Conservation (phyloP, 768 basidiomycete species). For the Tricholoma sp. region DNA sequence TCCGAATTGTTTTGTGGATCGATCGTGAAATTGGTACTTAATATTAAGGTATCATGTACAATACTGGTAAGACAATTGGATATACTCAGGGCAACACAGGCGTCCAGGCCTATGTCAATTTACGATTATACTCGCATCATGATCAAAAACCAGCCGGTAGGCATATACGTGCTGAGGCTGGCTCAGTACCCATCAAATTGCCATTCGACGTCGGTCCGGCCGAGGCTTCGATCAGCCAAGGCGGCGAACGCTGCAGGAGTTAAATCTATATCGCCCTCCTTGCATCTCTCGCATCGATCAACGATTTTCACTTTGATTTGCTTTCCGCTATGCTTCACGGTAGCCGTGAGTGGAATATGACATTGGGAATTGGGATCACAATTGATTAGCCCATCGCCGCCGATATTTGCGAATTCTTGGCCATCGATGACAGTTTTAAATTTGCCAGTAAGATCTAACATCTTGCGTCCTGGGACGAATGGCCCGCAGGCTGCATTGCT, state of each 20-base stretch:
- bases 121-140: background rate
- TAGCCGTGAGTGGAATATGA: slow-evolving; percentile 20
- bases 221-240: slow-evolving; percentile 20
- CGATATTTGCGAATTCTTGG: slow-evolving; percentile 16
- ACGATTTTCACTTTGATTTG: slow-evolving; percentile 34
- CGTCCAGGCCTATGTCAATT: background rate
- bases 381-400: slow-evolving; percentile 25
- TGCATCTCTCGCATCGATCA: slow-evolving; percentile 49
- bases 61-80: too few species aligned
- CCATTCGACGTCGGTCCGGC: slow-evolving; percentile 34
- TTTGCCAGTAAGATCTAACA: slow-evolving; percentile 13
- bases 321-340: slow-evolving; percentile 25
- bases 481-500: slow-evolving; percentile 28
- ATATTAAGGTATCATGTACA: too few species aligned
- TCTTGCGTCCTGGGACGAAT: slow-evolving; percentile 22
- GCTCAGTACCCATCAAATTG: slow-evolving; percentile 23
- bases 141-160: background rate
- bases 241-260: slow-evolving; percentile 23
- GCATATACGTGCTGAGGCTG: background rate
- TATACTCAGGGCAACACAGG: background rate
- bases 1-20: too few species aligned
- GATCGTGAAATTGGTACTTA: too few species aligned
- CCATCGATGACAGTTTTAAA: slow-evolving; percentile 19
- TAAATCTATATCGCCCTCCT: slow-evolving; percentile 23
- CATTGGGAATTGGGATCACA: slow-evolving; percentile 14